Evolutionary conservation across 257 asterid genomes (phyloP).

Genomic region (Forsythia suspensa): DNA sequence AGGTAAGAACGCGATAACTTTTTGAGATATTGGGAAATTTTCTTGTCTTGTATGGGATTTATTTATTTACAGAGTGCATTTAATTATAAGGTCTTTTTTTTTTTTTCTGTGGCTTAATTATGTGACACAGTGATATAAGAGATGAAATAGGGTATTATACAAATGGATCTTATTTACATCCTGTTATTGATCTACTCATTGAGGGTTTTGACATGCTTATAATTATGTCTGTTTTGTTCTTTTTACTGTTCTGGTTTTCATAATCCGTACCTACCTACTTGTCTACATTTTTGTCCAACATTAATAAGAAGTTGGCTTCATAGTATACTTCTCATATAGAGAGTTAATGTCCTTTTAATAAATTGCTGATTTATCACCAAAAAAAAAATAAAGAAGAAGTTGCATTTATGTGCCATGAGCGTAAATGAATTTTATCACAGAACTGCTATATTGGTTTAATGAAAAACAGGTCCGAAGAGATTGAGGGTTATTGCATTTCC

Average conservation of each 20-base stretch:
- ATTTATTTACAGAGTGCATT: not conserved
- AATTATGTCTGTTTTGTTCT: not conserved
- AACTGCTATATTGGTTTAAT: not conserved
- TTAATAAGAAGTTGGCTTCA: not conserved
- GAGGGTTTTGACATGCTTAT: slow-evolving; percentile 11
- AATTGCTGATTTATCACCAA: not conserved
- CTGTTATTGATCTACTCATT: slow-evolving; percentile 31
- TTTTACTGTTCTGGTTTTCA: slow-evolving; percentile 18
- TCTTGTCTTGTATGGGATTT: slow-evolving; percentile 9
- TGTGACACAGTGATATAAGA: slow-evolving; percentile 18
- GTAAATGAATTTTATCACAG: not conserved
- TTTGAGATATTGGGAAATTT: not conserved
- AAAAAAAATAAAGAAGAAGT: not conserved
- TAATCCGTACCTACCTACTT: not conserved
- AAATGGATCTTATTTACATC: slow-evolving; percentile 32
- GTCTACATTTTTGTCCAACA: slow-evolving; percentile 5
- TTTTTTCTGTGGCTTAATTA: slow-evolving; percentile 14
- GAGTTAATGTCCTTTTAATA: not conserved
- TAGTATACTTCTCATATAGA: not conserved
- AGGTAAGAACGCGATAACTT: slow-evolving; percentile 41
- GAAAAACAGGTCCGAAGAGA: not conserved
- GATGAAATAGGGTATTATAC: slow-evolving; percentile 13
- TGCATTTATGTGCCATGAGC: slow-evolving; percentile 6
- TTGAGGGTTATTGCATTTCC: not conserved
- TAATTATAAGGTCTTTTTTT: not conserved